phyloP scores from a whole-genome alignment of 108 stramenopile genomes.

The Skeletonema menzelii region DNA sequence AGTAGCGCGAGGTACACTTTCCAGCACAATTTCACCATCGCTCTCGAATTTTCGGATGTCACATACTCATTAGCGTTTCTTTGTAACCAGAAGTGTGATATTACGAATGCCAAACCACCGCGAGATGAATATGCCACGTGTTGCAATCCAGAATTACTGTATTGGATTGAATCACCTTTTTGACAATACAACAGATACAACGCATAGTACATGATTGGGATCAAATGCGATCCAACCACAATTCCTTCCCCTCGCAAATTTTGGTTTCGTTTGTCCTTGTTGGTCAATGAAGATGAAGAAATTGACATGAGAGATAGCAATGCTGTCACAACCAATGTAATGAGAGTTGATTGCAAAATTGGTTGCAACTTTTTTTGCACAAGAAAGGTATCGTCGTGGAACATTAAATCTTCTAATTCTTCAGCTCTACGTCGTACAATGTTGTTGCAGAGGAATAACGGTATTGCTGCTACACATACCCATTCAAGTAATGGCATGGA shows the following conservation, averaged over 20 bases:
- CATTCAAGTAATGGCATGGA: conserved; percentile 35
- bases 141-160: background rate
- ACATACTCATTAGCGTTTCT: background rate
- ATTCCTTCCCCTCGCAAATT: background rate
- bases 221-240: conserved; percentile 36
- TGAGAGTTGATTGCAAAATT: too few species aligned
- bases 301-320: conserved; percentile 29
- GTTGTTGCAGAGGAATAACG: background rate
- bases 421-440: background rate
- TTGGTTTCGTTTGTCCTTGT: too few species aligned
- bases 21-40: conserved; percentile 19
- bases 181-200: conserved; percentile 3
- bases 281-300: background rate
- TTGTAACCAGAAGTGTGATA: background rate
- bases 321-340: conserved; percentile 10
- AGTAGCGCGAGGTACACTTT: conserved; percentile 15
- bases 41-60: background rate
- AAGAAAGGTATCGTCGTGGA: too few species aligned
- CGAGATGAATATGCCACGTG: background rate
- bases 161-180: background rate
- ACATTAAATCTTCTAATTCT: too few species aligned
- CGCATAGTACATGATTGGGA: conserved; percentile 30
- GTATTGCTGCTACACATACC: conserved; percentile 33
- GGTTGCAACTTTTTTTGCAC: too few species aligned
- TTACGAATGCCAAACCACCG: background rate